Percentiles rank a stretch among this genome's conserved stretches.
Conservation (phyloP, 495 filamentous ascomycete species). For the Xylaria castorea region DNA sequence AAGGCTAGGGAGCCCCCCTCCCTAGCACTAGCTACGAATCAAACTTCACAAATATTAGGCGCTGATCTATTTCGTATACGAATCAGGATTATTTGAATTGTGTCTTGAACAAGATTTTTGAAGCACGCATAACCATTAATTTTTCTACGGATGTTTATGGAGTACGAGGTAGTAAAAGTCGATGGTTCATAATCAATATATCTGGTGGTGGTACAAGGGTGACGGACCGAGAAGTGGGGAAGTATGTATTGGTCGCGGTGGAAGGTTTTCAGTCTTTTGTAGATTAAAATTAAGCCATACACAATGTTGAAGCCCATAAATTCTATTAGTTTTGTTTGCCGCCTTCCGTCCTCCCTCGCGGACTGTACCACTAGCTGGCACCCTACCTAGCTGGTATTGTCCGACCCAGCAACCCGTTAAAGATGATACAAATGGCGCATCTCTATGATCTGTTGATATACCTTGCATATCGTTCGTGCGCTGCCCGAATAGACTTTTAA, state of each 20-base stretch:
- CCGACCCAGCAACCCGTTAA: neutral
- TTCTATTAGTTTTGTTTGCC: neutral
- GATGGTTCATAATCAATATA: neutral
- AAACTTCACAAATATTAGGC: neutral
- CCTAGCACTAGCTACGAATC: neutral
- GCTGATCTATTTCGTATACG: neutral
- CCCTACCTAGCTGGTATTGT: neutral
- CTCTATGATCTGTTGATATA: neutral
- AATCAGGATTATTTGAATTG: neutral
- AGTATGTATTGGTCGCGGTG: neutral
- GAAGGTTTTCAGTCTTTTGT: neutral
- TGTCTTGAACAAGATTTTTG: neutral
- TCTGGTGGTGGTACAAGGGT: neutral
- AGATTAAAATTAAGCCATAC: neutral
- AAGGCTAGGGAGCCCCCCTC: neutral
- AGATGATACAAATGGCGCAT: neutral
- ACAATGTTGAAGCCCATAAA: neutral
- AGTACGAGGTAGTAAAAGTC: neutral
- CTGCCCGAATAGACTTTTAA: neutral
- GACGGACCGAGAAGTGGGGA: neutral
- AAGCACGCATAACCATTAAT: neutral
- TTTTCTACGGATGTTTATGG: neutral
- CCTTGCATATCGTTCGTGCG: neutral
- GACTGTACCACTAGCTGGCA: neutral
- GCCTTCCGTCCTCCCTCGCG: neutral